These are phyloP conservation scores for Backusella tarrabulga DNA, from an alignment of 192 early-diverging fungal genomes.

Conservation along the genomic window DNA sequence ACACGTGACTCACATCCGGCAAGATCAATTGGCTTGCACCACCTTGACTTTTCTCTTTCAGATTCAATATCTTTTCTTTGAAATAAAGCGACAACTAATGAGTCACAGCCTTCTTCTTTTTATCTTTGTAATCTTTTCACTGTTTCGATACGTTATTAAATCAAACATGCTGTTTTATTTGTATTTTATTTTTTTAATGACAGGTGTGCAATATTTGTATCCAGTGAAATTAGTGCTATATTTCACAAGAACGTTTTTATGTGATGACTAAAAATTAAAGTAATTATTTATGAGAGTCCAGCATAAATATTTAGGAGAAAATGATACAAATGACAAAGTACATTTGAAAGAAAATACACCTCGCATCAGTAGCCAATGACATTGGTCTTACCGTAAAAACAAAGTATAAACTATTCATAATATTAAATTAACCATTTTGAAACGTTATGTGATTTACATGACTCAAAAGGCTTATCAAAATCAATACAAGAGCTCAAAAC, in stretches of 20 bases:
- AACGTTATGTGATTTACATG: background rate
- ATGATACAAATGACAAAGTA: background rate
- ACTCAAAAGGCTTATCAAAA: background rate
- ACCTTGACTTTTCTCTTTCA: background rate
- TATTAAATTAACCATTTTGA: conserved; percentile 2
- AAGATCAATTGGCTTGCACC: background rate
- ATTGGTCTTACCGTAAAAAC: background rate
- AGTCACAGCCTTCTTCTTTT: background rate
- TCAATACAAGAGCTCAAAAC: background rate
- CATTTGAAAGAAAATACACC: background rate
- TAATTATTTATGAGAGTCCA: background rate
- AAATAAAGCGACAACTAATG: background rate
- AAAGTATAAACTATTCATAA: background rate
- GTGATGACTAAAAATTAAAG: background rate
- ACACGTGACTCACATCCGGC: conserved; percentile 9
- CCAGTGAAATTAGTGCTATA: background rate
- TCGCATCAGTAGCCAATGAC: background rate
- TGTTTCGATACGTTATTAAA: background rate
- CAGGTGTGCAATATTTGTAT: background rate
- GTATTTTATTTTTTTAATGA: background rate
- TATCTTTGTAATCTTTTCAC: background rate
- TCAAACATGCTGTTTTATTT: background rate
- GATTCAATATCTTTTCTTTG: background rate
- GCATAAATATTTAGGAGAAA: background rate
- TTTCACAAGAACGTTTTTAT: background rate